These are phyloP conservation scores for Neoarthrinium moseri DNA, from an alignment of 2,329 filamentous ascomycete species.

Conservation along the genomic window DNA sequence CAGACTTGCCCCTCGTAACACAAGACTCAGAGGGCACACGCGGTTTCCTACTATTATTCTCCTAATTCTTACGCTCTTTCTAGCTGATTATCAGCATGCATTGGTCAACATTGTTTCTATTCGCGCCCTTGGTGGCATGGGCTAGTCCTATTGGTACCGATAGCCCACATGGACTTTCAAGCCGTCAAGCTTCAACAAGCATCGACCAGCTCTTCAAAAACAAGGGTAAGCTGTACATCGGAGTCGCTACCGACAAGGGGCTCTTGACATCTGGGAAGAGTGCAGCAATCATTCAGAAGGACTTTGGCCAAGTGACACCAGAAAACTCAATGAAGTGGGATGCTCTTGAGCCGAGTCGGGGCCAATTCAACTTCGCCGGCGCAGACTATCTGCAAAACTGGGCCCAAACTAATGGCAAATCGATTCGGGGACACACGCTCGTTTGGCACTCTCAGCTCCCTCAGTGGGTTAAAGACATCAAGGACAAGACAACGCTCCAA, in stretches of 20 bases:
- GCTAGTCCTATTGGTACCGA: no score
- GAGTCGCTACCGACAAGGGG: conserved; percentile 54
- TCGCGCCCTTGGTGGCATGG: no score
- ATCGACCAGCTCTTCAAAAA: conserved; percentile 57
- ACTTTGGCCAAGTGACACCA: conserved; percentile 65
- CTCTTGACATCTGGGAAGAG: conserved; percentile 48
- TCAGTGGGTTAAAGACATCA: conserved; percentile 53
- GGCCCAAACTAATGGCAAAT: conserved; percentile 53
- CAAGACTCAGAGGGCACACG: no score
- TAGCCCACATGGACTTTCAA: no score
- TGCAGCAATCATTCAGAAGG: conserved; percentile 53
- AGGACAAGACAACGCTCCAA: conserved; percentile 41
- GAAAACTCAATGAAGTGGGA: conserved; percentile 76
- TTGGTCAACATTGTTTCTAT: no score
- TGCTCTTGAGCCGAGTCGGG: conserved; percentile 35
- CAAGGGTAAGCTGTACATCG: conserved; percentile 66
- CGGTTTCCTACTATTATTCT: no score
- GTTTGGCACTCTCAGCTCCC: conserved; percentile 63
- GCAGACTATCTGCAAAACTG: conserved; percentile 61
- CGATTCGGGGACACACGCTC: conserved; percentile 64
- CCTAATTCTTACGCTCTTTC: no score
- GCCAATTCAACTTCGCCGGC: conserved; percentile 54
- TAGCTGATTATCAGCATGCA: no score
- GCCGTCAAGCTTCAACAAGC: no score
- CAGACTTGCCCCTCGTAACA: no score